Evolutionary conservation across 345 rosid species (phyloP).

Genomic region (Dipteronia dyeriana): DNA sequence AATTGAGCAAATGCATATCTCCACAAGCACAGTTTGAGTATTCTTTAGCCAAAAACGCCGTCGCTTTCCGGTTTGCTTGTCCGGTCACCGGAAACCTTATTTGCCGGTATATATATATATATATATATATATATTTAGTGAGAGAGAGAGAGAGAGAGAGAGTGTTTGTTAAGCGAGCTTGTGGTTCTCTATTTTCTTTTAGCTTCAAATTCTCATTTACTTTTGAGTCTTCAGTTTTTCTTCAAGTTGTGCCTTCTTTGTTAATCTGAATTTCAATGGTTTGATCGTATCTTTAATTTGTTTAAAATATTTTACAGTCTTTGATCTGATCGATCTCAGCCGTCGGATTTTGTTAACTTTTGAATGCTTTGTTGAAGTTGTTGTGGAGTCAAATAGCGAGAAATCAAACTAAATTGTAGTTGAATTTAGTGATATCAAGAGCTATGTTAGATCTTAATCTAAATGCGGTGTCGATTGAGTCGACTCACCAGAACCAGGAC

Average conservation of each 20-base stretch:
- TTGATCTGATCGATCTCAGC: conserved; percentile 25
- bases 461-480: conserved; percentile 56
- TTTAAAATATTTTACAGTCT: conserved; percentile 14
- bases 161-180: neutral
- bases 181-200: neutral
- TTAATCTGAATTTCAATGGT: neutral
- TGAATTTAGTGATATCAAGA: conserved; percentile 5
- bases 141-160: neutral
- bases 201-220: conserved; percentile 16
- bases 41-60: conserved; percentile 17
- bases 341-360: conserved; percentile 19
- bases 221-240: neutral
- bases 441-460: conserved; percentile 94
- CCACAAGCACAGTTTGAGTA: neutral
- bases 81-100: conserved; percentile 9
- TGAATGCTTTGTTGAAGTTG: conserved; percentile 22
- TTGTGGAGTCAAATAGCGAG: conserved; percentile 4
- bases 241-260: neutral
- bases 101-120: neutral
- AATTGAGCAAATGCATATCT: conserved; percentile 20
- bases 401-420: conserved; percentile 8
- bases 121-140: too few relatives aligned
- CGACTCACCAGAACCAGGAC: conserved; percentile 40
- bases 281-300: conserved; percentile 10
- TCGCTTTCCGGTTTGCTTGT: neutral